Evolutionary conservation across 176 grass and related monocot genomes (phyloP).

Genomic region (Miscanthus lutarioriparius): DNA sequence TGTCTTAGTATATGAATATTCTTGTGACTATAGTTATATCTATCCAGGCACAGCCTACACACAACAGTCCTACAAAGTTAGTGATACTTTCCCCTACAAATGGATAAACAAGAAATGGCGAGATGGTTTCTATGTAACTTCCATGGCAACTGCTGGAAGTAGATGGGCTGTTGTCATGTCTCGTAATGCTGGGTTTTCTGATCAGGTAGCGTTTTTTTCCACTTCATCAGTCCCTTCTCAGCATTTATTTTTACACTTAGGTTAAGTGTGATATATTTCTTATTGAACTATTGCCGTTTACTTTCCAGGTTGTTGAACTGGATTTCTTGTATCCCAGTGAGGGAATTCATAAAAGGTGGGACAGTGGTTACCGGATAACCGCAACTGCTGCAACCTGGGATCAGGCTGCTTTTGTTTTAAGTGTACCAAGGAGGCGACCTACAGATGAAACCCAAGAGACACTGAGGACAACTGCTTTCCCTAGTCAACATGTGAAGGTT

Average conservation of each 20-base stretch:
- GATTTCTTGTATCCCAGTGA: conserved; percentile 98
- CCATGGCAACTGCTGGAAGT: conserved; percentile 93
- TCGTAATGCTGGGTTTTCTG: conserved; percentile 83
- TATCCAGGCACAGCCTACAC: conserved; percentile 73
- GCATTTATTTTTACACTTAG: conserved; percentile 3
- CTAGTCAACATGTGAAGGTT: conserved; percentile 96
- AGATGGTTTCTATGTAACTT: conserved; percentile 93
- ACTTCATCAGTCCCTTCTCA: not conserved
- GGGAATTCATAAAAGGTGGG: conserved; percentile 98
- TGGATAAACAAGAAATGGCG: conserved; percentile 99
- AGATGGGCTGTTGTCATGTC: conserved; percentile 99
- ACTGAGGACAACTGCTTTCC: conserved; percentile 90
- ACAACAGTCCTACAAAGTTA: conserved; percentile 98
- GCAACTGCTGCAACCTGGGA: conserved; percentile 85
- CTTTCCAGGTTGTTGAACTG: conserved; percentile 87
- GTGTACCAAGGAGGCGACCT: conserved; percentile 79
- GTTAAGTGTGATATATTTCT: conserved; percentile 1
- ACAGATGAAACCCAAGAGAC: conserved; percentile 93
- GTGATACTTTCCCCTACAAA: conserved; percentile 95
- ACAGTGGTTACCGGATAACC: conserved; percentile 86
- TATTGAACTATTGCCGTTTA: not conserved
- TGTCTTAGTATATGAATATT: conserved; percentile 14
- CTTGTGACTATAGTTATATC: conserved; percentile 17
- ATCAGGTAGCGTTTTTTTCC: conserved; percentile 61
- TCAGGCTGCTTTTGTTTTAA: conserved; percentile 90